Base-by-base conservation (phyloP, 2,329 filamentous ascomycete genomes). In the Pseudogymnoascus sp. region DNA sequence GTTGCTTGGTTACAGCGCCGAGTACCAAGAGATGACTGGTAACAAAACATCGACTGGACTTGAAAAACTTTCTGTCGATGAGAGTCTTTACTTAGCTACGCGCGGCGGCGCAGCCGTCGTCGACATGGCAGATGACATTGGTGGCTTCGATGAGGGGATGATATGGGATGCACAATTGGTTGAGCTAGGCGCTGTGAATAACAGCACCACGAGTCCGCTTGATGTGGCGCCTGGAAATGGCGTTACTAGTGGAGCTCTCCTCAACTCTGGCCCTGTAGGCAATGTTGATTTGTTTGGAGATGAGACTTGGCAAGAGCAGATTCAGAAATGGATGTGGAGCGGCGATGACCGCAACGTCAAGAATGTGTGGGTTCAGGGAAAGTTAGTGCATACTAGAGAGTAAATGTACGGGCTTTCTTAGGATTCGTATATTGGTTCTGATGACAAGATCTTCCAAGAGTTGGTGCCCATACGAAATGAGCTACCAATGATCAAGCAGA, bases 321-420 rank as follows among this genome's bases (percentile, higher is more conserved):
- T 97, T 9, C 89, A 90, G 60, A 99, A 99, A 79, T 99, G 94
- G 94, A 79, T 97, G 64, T 99, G 89, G 76, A 89, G 84, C 66
- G 94, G 94, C 0, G 92, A 97, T 77, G 94, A 97, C 75, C 80
- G 94, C 67, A 97, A 97, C 74, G 93, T 92, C 2, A 82, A 81
- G 68, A 86, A 82, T 67, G 94, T 99, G 4, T 99, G 93, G 93
- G 92, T 97, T 1, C 86, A 82, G 71, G 94, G 94, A 2, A 77
- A 85, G 65, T 74, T 95, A 73, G 94, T 97, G 58, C 91, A 96
- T 42, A 37, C 58, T 15, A 59, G 33, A 45, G 12, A 37, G 35
- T 59, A 59, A 31, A 42, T 29, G 8, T 6, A 15, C 13, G 10
- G 21, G 15, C 21, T 31, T 55, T 55, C 9, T 5, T 18, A 15